Conservation (phyloP, 768 basidiomycete genomes). For the Termitomyces sp. region DNA sequence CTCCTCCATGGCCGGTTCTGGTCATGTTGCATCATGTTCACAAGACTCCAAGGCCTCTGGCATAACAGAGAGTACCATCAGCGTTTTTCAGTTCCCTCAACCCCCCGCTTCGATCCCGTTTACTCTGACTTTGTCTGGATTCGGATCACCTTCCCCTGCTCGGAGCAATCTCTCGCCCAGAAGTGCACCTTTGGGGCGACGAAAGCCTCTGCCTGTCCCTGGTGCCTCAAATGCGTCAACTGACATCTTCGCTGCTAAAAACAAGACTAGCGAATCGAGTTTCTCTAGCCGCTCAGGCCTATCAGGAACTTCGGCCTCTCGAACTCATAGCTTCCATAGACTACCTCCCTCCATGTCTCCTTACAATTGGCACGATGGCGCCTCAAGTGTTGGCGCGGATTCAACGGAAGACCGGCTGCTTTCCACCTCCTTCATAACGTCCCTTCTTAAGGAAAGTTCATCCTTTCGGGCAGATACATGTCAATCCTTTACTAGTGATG, state of each 20-base stretch:
- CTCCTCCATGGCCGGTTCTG: slow-evolving; percentile 13
- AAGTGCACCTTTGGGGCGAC: slow-evolving; percentile 13
- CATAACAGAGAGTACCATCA: slow-evolving; percentile 51
- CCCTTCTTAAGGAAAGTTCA: slow-evolving; percentile 41
- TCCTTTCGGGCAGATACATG: slow-evolving; percentile 22
- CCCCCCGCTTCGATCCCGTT: slow-evolving; percentile 44
- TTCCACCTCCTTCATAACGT: slow-evolving; percentile 58
- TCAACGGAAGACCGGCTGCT: slow-evolving; percentile 52
- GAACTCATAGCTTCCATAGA: slow-evolving; percentile 5
- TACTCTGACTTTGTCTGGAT: slow-evolving; percentile 31
- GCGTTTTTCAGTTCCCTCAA: slow-evolving; percentile 48
- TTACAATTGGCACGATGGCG: slow-evolving; percentile 57
- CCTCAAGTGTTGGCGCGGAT: slow-evolving; percentile 51
- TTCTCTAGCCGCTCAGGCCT: slow-evolving; percentile 2
- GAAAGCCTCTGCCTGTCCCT: slow-evolving; percentile 10
- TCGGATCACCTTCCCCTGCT: slow-evolving; percentile 20
- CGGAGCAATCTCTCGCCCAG: slow-evolving; percentile 17
- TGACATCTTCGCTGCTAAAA: slow-evolving; percentile 1
- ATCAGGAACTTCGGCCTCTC: neutral
- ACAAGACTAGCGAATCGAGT: slow-evolving; percentile 1
- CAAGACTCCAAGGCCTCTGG: slow-evolving; percentile 50
- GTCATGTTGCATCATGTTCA: slow-evolving; percentile 33
- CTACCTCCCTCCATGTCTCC: slow-evolving; percentile 26
- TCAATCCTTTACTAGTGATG: slow-evolving; percentile 30
- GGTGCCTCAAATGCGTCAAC: neutral